Percentiles rank a stretch among this genome's conserved stretches.
phyloP scores from a whole-genome alignment of 331 rosid species.

The Saraca asoca region DNA sequence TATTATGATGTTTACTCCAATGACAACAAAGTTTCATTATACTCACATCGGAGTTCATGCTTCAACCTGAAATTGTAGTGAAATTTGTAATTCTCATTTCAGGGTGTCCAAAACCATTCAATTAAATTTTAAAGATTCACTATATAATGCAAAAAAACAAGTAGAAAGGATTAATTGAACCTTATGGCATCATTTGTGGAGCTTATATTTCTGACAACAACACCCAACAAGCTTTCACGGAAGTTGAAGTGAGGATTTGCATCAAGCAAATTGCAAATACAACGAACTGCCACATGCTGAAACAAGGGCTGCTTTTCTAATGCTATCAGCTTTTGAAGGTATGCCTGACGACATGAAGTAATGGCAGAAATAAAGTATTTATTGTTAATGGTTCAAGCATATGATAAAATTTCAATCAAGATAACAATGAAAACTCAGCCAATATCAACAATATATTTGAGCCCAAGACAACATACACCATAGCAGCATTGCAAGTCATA shows the following conservation, averaged over 20 bases:
- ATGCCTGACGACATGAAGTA: slow-evolving; percentile 54
- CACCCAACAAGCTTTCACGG: slow-evolving; percentile 72
- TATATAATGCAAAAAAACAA: background rate
- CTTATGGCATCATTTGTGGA: slow-evolving; percentile 71
- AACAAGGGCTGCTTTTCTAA: slow-evolving; percentile 63
- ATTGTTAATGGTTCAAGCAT: no score
- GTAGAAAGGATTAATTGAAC: slow-evolving; percentile 47
- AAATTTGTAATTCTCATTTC: slow-evolving; percentile 11
- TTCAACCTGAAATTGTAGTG: background rate
- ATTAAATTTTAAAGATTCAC: slow-evolving; percentile 15
- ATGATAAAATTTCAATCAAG: no score
- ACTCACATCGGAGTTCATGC: background rate
- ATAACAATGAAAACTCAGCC: background rate
- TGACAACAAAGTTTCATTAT: background rate
- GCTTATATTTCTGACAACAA: slow-evolving; percentile 72
- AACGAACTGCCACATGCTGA: slow-evolving; percentile 73
- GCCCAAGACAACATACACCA: no score
- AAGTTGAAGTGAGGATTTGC: slow-evolving; percentile 90
- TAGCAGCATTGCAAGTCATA: no score
- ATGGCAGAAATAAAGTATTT: slow-evolving; percentile 15
- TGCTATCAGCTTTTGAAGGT: slow-evolving; percentile 73
- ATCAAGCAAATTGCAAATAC: slow-evolving; percentile 85
- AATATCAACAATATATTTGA: background rate
- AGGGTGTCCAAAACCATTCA: slow-evolving; percentile 21
- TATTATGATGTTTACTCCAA: background rate